Base-by-base conservation (phyloP, 2,329 filamentous ascomycete genomes). In the Claviceps sorghi region DNA sequence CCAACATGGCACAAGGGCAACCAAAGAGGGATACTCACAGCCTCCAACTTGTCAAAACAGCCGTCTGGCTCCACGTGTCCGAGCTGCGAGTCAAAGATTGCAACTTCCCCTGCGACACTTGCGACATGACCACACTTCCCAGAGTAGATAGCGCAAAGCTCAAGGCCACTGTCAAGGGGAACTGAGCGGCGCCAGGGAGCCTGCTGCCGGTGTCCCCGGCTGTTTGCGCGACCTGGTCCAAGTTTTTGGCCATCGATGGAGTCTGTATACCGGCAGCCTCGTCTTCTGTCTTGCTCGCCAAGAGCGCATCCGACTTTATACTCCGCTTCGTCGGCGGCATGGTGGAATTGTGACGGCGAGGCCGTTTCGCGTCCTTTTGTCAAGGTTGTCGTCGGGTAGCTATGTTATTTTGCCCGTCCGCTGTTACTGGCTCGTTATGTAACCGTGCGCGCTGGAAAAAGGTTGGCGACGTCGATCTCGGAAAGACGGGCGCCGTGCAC, bases 61-160 rank as follows among this genome's bases (percentile, higher is more conserved):
- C 72, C 30, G 88, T 74, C 63, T 87, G 80, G 62, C 70, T 68
- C 73, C 79, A 80, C 50, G 76, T 75, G 49, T 83, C 79, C 55
- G 80, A 67, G 53, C 75, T 76, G 60, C 82, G 79, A 64, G 80
- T 84, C 54, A 91, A 76, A 29, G 71, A 69, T 1, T 81, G 80
- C 42, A 95, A 71, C 65, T 90, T 83, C 7, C 77, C 79, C 15
- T 75, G 72, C 5, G 79, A 81, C 56, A 80, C 74, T 40, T 77
- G 73, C 48, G 79, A 74, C 7, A 79, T 71, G 50, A 83, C 63
- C 47, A 80, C 79, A 65, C 86, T 85, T 7, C 86, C 75, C 19
- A 82, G 60, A 17, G 78, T 75, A 57, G 82, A 84, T 53, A 88
- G 68, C 34, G 73, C 70, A 53, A 90, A 72, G 66, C 75, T 81